Evolutionary conservation across 1,139 yeast species (phyloP).

Genomic region (Tardiomyces digboiensis): DNA sequence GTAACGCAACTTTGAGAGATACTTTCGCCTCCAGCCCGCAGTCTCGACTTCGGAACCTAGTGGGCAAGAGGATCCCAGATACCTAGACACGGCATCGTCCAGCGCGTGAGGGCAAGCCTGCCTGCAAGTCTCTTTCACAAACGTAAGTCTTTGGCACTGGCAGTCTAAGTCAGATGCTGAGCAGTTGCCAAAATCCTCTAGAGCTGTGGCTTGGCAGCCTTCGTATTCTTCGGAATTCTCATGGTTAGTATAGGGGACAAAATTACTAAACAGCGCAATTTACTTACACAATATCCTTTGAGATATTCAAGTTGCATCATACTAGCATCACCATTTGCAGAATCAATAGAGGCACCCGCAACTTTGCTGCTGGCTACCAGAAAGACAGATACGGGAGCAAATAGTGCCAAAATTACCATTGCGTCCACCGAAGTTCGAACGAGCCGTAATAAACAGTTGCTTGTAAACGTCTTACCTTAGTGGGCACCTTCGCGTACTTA

Average conservation of each 20-base stretch:
- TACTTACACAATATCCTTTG: neutral
- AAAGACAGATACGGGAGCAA: too few species aligned
- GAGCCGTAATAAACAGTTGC: too few species aligned
- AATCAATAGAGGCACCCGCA: too few species aligned
- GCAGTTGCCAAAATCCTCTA: neutral
- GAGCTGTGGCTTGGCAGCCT: neutral
- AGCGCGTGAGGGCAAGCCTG: neutral
- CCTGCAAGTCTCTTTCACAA: neutral
- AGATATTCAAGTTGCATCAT: neutral
- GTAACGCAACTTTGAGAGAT: neutral
- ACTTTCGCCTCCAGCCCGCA: neutral
- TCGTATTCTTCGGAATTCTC: neutral
- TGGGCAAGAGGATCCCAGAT: neutral
- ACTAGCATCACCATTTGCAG: too few species aligned
- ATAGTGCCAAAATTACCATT: too few species aligned
- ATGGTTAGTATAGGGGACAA: neutral
- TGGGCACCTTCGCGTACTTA: too few species aligned
- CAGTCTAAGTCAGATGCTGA: neutral
- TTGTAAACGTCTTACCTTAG: too few species aligned
- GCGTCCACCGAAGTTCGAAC: too few species aligned
- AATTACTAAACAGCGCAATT: neutral
- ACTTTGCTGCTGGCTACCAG: too few species aligned
- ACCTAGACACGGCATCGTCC: neutral
- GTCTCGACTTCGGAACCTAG: neutral
- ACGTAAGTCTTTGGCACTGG: neutral